These are phyloP conservation scores for Exophiala dermatitidis DNA, from an alignment of 2,329 filamentous ascomycete species.

Conservation along the genomic window DNA sequence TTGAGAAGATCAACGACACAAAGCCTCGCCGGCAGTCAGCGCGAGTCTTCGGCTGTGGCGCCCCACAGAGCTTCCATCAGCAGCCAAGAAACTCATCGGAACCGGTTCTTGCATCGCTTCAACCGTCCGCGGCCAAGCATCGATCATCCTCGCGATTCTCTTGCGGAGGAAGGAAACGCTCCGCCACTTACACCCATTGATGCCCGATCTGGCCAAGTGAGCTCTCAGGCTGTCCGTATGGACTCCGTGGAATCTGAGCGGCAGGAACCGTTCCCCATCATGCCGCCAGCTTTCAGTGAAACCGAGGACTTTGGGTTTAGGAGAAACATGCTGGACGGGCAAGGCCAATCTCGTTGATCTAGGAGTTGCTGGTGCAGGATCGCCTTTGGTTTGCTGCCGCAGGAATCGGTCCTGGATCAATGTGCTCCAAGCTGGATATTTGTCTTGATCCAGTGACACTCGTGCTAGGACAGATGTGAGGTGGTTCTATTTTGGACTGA, in stretches of 20 bases:
- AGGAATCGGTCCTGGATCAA: too few relatives aligned
- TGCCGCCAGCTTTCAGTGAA: conserved; percentile 4
- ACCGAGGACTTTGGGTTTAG: conserved; percentile 14
- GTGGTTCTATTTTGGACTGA: neutral
- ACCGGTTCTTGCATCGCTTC: conserved; percentile 55
- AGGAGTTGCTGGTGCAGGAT: too few relatives aligned
- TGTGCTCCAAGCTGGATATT: too few relatives aligned
- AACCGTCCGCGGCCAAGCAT: conserved; percentile 24
- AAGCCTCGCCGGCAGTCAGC: conserved; percentile 28
- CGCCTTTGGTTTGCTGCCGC: too few relatives aligned
- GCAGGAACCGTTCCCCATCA: conserved; percentile 9
- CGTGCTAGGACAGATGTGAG: neutral
- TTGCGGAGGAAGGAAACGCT: conserved; percentile 23
- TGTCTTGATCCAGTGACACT: too few relatives aligned
- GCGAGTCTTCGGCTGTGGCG: neutral
- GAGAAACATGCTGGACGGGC: conserved; percentile 1
- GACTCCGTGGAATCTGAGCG: conserved; percentile 10
- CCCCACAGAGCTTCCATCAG: conserved; percentile 11
- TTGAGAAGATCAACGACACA: conserved; percentile 26
- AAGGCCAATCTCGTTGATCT: neutral
- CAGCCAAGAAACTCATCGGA: conserved; percentile 45
- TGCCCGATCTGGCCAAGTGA: conserved; percentile 22
- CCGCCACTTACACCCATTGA: conserved; percentile 17
- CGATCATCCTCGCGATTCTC: conserved; percentile 20
- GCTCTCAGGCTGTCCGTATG: conserved; percentile 21